Conservation (phyloP, 2,329 filamentous ascomycete genomes). For the Penicillium hesseltinei region DNA sequence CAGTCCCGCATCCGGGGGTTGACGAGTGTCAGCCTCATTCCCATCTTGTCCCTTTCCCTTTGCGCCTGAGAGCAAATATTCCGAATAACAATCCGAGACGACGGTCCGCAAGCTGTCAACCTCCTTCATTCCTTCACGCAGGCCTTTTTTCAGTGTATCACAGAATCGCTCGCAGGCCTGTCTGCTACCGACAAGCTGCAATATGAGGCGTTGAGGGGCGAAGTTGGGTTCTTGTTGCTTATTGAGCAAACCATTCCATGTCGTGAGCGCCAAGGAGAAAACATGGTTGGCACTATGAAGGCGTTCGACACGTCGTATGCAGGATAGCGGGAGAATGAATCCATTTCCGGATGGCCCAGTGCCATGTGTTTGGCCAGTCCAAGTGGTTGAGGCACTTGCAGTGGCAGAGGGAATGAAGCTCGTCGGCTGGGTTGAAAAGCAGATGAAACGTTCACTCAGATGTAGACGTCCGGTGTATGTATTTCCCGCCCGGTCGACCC, state of each 20-base stretch:
- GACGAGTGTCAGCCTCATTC: slow-evolving; percentile 45
- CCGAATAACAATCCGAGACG: slow-evolving; percentile 83
- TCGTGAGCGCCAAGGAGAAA: slow-evolving; percentile 92
- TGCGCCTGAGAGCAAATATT: slow-evolving; percentile 64
- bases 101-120: slow-evolving; percentile 81
- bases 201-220: slow-evolving; percentile 80
- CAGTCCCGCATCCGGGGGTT: slow-evolving; percentile 85
- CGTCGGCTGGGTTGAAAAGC: slow-evolving; percentile 90
- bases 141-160: slow-evolving; percentile 86
- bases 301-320: slow-evolving; percentile 86
- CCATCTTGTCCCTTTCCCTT: slow-evolving; percentile 51
- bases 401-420: slow-evolving; percentile 82
- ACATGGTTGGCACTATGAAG: slow-evolving; percentile 87
- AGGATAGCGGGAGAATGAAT: slow-evolving; percentile 89
- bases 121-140: slow-evolving; percentile 82
- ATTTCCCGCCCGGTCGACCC: slow-evolving; percentile 64
- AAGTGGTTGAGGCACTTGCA: slow-evolving; percentile 74
- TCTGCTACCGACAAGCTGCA: slow-evolving; percentile 85
- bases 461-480: slow-evolving; percentile 92
- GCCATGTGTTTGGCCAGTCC: slow-evolving; percentile 89
- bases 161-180: slow-evolving; percentile 93
- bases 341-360: slow-evolving; percentile 92
- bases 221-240: slow-evolving; percentile 58
- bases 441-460: slow-evolving; percentile 89
- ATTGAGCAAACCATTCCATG: slow-evolving; percentile 73